Conservation (phyloP, 106 monocot genomes). For the Ottelia alismoides region DNA sequence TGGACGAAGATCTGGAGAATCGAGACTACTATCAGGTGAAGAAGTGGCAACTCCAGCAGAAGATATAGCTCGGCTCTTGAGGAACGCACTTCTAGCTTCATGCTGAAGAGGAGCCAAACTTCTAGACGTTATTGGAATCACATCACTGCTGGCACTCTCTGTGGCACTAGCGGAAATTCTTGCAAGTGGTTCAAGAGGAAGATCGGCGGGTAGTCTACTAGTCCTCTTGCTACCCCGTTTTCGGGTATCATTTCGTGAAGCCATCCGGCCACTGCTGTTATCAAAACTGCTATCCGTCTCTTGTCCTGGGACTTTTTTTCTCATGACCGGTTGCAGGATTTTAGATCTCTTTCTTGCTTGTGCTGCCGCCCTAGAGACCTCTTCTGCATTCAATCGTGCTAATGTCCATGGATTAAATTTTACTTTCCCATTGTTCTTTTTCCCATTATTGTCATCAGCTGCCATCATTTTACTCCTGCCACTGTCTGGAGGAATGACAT, state of each 20-base stretch:
- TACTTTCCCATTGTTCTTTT: slow-evolving; percentile 12
- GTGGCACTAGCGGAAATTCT: slow-evolving; percentile 15
- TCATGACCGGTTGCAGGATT: slow-evolving; percentile 26
- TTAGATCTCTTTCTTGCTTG: slow-evolving; percentile 37
- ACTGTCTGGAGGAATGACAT: slow-evolving; percentile 65
- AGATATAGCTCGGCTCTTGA: slow-evolving; percentile 16
- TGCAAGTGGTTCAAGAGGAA: slow-evolving; percentile 15
- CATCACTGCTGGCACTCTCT: slow-evolving; percentile 14
- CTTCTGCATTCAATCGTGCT: slow-evolving; percentile 35
- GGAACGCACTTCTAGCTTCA: slow-evolving; percentile 45
- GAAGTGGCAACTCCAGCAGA: slow-evolving; percentile 15
- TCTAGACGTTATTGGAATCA: slow-evolving; percentile 7
- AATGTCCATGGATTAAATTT: slow-evolving; percentile 46
- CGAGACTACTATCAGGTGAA: slow-evolving; percentile 40
- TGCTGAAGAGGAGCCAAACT: slow-evolving; percentile 34
- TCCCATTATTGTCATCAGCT: slow-evolving; percentile 15
- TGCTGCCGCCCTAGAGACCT: slow-evolving; percentile 30
- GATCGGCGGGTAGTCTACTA: slow-evolving; percentile 3
- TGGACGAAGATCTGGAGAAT: slow-evolving; percentile 26
- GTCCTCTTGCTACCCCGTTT: slow-evolving; percentile 21
- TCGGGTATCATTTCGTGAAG: slow-evolving; percentile 7
- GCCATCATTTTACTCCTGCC: slow-evolving; percentile 29
- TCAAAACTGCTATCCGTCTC: slow-evolving; percentile 22
- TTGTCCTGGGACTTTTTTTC: slow-evolving; percentile 12
- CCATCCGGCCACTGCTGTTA: slow-evolving; percentile 14